phyloP scores from a whole-genome alignment of 257 asterid genomes.

The Jaltomata sinuosa region DNA sequence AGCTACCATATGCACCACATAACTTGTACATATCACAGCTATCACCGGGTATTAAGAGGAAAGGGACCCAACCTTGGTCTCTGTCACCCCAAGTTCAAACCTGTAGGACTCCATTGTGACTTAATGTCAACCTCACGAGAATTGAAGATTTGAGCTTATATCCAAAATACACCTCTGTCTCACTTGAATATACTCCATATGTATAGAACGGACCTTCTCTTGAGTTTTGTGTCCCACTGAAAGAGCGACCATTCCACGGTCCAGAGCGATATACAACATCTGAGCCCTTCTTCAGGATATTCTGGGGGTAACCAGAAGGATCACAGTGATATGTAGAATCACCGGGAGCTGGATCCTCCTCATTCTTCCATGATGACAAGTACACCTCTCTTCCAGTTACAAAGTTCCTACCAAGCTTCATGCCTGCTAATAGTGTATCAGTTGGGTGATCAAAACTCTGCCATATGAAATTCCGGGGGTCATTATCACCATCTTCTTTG shows the following conservation, averaged over 20 bases:
- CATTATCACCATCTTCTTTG: not conserved
- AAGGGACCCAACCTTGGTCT: constrained; percentile 15
- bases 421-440: constrained; percentile 18
- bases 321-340: constrained; percentile 11
- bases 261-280: constrained; percentile 3
- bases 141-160: not conserved
- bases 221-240: constrained; percentile 9
- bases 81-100: constrained; percentile 21
- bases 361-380: constrained; percentile 26
- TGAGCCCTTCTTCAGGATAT: not conserved
- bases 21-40: constrained; percentile 21
- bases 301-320: constrained; percentile 13
- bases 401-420: not conserved
- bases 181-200: constrained; percentile 4
- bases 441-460: not conserved
- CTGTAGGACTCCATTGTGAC: constrained; percentile 13
- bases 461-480: not conserved
- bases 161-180: constrained; percentile 12
- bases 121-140: constrained; percentile 9
- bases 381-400: not conserved
- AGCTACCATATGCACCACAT: constrained; percentile 41
- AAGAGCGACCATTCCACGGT: constrained; percentile 22
- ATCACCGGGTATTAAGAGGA: constrained; percentile 6
- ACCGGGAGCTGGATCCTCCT: constrained; percentile 32
- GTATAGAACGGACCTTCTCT: not conserved